Percentiles rank a stretch among this genome's conserved stretches.
phyloP scores from a whole-genome alignment of 1,139 yeast genomes.

The Debaryomycetaceae sp. region DNA sequence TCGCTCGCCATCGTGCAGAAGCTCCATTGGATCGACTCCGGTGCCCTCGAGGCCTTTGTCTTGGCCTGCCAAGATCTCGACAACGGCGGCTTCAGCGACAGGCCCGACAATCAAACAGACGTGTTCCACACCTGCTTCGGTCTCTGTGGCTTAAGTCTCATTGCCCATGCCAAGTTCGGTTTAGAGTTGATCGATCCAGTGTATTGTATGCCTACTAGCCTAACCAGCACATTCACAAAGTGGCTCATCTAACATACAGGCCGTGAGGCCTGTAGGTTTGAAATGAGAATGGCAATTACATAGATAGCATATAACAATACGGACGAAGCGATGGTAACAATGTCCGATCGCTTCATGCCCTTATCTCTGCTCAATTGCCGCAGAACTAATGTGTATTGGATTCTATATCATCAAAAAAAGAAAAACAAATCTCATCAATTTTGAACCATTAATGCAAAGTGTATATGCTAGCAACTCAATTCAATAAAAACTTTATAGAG shows the following conservation, averaged over 20 bases:
- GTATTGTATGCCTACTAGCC: constrained; percentile 70
- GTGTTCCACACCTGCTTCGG: constrained; percentile 93
- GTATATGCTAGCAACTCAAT: constrained; percentile 3
- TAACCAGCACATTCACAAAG: constrained; percentile 45
- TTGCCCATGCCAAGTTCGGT: constrained; percentile 49
- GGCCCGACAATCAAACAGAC: constrained; percentile 88
- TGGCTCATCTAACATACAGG: constrained; percentile 21
- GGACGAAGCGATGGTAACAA: not conserved
- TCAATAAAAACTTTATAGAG: constrained; percentile 20
- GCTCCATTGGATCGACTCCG: constrained; percentile 71
- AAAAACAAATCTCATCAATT: not conserved
- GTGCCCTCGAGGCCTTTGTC: constrained; percentile 61
- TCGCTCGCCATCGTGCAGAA: constrained; percentile 66
- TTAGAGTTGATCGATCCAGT: constrained; percentile 72
- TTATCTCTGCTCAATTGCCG: not conserved
- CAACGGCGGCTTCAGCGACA: constrained; percentile 87
- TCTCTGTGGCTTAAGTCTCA: constrained; percentile 75
- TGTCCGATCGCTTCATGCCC: not conserved
- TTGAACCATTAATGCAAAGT: not conserved
- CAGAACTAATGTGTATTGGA: not conserved
- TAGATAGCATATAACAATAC: not conserved
- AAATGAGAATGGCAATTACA: not conserved
- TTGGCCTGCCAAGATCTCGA: constrained; percentile 72
- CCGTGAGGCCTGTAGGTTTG: not conserved
- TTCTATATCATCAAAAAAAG: not conserved